Percentiles rank a stretch among this genome's conserved stretches.
Evolutionary conservation across 768 basidiomycete genomes (phyloP).

Genomic region (Agaricus sinodeliciosus): DNA sequence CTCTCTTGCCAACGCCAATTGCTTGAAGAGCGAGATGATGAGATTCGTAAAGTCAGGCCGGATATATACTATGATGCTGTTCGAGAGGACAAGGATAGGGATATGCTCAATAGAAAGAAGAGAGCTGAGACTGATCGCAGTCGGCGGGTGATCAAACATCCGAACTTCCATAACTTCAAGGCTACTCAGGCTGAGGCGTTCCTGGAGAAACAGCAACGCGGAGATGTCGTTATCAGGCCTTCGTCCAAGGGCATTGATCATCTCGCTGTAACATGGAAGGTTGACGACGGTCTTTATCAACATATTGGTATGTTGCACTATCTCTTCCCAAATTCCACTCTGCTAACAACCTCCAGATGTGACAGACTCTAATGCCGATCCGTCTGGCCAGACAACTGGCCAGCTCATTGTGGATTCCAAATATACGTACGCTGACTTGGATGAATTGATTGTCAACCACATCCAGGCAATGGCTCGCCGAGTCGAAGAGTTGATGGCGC

Average conservation of each 20-base stretch:
- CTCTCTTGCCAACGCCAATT: conserved; percentile 67
- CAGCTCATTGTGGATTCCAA: conserved; percentile 68
- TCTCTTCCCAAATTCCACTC: background rate
- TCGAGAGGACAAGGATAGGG: conserved; percentile 61
- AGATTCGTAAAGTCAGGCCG: conserved; percentile 49
- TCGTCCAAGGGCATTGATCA: conserved; percentile 93
- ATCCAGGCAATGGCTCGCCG: conserved; percentile 90
- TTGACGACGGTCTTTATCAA: conserved; percentile 91
- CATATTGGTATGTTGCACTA: conserved; percentile 70
- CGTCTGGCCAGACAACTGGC: conserved; percentile 55
- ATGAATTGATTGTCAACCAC: conserved; percentile 95
- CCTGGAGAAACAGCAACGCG: conserved; percentile 84
- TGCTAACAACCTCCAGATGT: conserved; percentile 48
- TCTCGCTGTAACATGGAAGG: conserved; percentile 98
- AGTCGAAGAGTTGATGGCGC: conserved; percentile 90
- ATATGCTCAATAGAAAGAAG: conserved; percentile 77
- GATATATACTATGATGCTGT: conserved; percentile 62
- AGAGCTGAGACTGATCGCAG: conserved; percentile 73
- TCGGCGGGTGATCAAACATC: conserved; percentile 91
- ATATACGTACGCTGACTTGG: conserved; percentile 87
- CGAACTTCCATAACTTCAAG: conserved; percentile 96
- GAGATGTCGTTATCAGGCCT: conserved; percentile 94
- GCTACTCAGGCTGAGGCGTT: conserved; percentile 84
- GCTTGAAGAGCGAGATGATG: conserved; percentile 53
- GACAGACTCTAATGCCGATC: conserved; percentile 72